A percentile compares a stretch with the other conserved stretches of the same genome.
Evolutionary conservation across 345 rosid genomes (phyloP).

Genomic region (Gossypium thurberi): DNA sequence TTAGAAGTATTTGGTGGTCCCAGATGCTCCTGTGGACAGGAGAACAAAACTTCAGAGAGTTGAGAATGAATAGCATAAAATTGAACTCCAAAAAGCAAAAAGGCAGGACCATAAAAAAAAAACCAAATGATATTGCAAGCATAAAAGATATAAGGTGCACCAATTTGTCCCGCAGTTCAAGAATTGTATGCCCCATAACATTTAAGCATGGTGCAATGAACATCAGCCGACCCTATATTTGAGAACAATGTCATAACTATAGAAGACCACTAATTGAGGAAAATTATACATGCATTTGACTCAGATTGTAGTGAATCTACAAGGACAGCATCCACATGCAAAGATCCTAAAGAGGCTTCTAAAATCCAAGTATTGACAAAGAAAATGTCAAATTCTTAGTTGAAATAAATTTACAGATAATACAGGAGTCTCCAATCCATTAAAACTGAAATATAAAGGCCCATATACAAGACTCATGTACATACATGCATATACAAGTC

Average conservation of each 20-base stretch:
- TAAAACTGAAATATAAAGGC: neutral
- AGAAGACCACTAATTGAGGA: neutral
- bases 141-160: neutral
- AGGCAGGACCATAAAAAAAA: neutral
- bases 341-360: neutral
- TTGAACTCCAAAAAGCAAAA: neutral
- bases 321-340: neutral
- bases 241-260: neutral
- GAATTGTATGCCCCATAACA: neutral
- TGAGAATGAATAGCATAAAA: neutral
- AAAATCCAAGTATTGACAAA: neutral
- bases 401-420: neutral
- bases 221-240: neutral
- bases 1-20: constrained; percentile 40
- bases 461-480: neutral
- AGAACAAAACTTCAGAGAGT: constrained; percentile 15
- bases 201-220: neutral
- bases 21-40: constrained; percentile 46
- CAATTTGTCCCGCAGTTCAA: neutral
- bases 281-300: neutral
- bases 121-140: neutral
- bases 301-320: neutral
- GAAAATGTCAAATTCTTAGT: neutral
- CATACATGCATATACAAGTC: neutral
- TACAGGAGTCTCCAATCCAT: neutral